Conservation (phyloP, 331 rosid genomes). For the Spiraea crenata region DNA sequence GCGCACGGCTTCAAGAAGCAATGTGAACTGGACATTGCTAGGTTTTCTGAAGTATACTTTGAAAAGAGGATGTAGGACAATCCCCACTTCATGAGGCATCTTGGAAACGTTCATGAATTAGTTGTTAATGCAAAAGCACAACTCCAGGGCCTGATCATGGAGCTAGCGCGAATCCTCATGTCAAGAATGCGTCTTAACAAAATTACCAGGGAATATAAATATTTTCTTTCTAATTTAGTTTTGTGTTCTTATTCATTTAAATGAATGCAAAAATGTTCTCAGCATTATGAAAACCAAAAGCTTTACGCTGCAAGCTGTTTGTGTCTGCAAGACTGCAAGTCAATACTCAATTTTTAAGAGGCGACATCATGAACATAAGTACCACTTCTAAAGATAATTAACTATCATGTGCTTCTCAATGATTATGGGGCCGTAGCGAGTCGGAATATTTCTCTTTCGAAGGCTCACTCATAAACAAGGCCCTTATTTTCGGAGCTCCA, state of each 20-base stretch:
- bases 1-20: slow-evolving; percentile 65
- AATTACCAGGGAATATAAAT: background rate
- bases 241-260: background rate
- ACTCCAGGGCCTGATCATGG: background rate
- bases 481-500: too few species aligned
- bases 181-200: background rate
- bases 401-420: too few species aligned
- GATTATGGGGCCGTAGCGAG: too few species aligned
- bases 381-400: too few species aligned
- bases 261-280: too few species aligned
- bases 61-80: background rate
- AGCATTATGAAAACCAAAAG: background rate
- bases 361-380: too few species aligned
- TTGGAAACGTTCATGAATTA: slow-evolving; percentile 1
- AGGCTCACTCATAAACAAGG: too few species aligned
- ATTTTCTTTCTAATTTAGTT: background rate
- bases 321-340: too few species aligned
- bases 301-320: too few species aligned
- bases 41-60: background rate
- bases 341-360: too few species aligned
- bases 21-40: slow-evolving; percentile 19
- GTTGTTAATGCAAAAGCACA: background rate
- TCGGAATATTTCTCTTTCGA: too few species aligned
- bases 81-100: background rate
- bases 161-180: background rate